Conservation (phyloP, 805 yeast species). For the Suhomyces vadensis region DNA sequence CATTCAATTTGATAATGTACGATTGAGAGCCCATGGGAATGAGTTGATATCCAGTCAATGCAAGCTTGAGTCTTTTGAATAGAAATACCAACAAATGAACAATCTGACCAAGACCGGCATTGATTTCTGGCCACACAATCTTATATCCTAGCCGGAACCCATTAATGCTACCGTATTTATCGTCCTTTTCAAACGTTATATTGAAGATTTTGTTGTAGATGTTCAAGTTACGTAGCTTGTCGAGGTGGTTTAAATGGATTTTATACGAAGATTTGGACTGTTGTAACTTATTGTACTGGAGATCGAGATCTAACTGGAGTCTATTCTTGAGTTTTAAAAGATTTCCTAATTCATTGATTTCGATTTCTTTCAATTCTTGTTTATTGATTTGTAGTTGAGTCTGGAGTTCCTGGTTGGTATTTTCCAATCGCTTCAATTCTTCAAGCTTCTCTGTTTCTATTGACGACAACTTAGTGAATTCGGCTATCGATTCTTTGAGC, state of each 20-base stretch:
- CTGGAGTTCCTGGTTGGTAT: slow-evolving; percentile 46
- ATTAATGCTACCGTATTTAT: slow-evolving; percentile 84
- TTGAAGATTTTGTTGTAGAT: slow-evolving; percentile 82
- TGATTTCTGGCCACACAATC: slow-evolving; percentile 88
- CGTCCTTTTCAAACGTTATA: slow-evolving; percentile 68
- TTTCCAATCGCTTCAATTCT: slow-evolving; percentile 41
- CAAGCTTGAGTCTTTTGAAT: slow-evolving; percentile 53
- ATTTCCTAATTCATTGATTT: slow-evolving; percentile 47
- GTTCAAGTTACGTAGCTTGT: slow-evolving; percentile 70
- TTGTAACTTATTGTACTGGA: slow-evolving; percentile 56
- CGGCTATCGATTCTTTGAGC: slow-evolving; percentile 42
- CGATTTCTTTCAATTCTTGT: slow-evolving; percentile 31
- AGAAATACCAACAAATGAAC: slow-evolving; percentile 69
- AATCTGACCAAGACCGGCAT: slow-evolving; percentile 88
- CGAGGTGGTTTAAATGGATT: slow-evolving; percentile 62
- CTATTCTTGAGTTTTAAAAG: slow-evolving; percentile 53
- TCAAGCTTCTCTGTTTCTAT: slow-evolving; percentile 35
- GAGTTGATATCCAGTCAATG: slow-evolving; percentile 59
- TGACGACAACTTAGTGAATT: slow-evolving; percentile 45
- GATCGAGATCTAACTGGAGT: slow-evolving; percentile 52
- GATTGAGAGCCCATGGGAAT: slow-evolving; percentile 87
- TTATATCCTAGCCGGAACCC: slow-evolving; percentile 76
- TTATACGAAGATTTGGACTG: slow-evolving; percentile 65
- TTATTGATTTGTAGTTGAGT: slow-evolving; percentile 48
- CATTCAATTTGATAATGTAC: slow-evolving; percentile 58